Percentiles rank a stretch among this genome's conserved stretches.
phyloP scores from a whole-genome alignment of 2,329 filamentous ascomycete species.

The Fusarium pseudograminearum region DNA sequence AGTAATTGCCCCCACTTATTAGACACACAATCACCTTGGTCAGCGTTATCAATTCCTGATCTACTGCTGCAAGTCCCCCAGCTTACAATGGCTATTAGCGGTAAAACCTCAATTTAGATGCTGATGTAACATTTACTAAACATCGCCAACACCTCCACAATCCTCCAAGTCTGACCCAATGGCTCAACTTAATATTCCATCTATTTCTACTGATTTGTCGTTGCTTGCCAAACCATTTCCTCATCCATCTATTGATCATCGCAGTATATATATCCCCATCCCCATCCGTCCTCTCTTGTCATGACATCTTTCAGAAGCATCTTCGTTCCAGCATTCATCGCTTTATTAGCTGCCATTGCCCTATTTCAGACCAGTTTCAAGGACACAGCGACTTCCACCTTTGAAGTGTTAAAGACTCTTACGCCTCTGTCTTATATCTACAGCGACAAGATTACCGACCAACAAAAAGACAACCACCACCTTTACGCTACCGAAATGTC shows the following conservation, averaged over 20 bases:
- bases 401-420: conserved; percentile 35
- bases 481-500: conserved; percentile 68
- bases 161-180: conserved; percentile 21
- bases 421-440: conserved; percentile 8
- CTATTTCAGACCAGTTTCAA: conserved; percentile 45
- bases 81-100: conserved; percentile 2
- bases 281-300: conserved; percentile 32
- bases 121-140: conserved; percentile 49
- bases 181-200: conserved; percentile 26
- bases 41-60: conserved; percentile 33
- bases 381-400: conserved; percentile 34
- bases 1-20: conserved; percentile 33
- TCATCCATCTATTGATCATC: conserved; percentile 21
- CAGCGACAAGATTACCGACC: conserved; percentile 2
- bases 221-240: conserved; percentile 28
- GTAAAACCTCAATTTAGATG: conserved; percentile 24
- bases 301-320: conserved; percentile 51
- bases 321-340: conserved; percentile 49
- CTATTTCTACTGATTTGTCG: conserved; percentile 43
- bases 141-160: conserved; percentile 26
- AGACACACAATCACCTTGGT: conserved; percentile 29
- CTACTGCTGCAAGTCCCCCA: not conserved
- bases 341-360: conserved; percentile 47
- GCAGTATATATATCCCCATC: conserved; percentile 39
- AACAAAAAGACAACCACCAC: conserved; percentile 34